Percentiles rank a stretch among this genome's conserved stretches.
Evolutionary conservation across 2,329 filamentous ascomycete species (phyloP).

Genomic region (Gnomoniopsis smithogilvyi): DNA sequence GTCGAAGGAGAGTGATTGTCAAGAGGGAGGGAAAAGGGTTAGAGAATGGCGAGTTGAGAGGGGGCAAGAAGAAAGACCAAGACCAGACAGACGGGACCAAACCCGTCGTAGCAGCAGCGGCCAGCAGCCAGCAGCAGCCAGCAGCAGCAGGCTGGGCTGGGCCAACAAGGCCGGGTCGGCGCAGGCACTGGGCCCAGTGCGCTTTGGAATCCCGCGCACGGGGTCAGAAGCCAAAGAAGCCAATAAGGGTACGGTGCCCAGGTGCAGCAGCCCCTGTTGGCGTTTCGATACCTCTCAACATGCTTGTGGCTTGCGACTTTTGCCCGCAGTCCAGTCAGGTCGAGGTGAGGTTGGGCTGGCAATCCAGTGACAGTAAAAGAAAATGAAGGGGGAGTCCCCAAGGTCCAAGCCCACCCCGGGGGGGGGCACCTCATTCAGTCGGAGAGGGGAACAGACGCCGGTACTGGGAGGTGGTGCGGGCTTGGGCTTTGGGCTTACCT

Average conservation of each 20-base stretch:
- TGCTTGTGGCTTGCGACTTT: too few relatives aligned
- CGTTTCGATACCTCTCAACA: neutral
- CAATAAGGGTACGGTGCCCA: neutral
- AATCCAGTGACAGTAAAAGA: neutral
- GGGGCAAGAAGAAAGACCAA: slow-evolving; percentile 12
- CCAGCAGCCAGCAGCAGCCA: neutral
- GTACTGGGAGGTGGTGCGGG: too few relatives aligned
- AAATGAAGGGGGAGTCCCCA: too few relatives aligned
- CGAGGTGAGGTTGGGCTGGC: too few relatives aligned
- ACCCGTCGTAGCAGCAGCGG: neutral
- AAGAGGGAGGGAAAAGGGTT: slow-evolving; percentile 13
- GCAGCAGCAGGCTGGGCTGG: too few relatives aligned
- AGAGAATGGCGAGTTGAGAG: slow-evolving; percentile 10
- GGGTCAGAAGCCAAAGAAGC: neutral
- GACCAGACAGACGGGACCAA: slow-evolving; percentile 6
- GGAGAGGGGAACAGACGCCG: too few relatives aligned
- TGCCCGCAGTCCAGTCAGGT: neutral
- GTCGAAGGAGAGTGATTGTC: slow-evolving; percentile 8
- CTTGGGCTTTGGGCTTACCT: too few relatives aligned
- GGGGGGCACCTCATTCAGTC: too few relatives aligned
- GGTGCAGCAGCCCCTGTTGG: neutral
- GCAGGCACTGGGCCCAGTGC: neutral
- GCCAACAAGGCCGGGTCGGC: neutral
- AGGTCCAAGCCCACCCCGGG: too few relatives aligned
- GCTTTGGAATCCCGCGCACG: neutral